Evolutionary conservation across 2,329 filamentous ascomycete genomes (phyloP).

Genomic region (Neoscytalidium dimidiatum): DNA sequence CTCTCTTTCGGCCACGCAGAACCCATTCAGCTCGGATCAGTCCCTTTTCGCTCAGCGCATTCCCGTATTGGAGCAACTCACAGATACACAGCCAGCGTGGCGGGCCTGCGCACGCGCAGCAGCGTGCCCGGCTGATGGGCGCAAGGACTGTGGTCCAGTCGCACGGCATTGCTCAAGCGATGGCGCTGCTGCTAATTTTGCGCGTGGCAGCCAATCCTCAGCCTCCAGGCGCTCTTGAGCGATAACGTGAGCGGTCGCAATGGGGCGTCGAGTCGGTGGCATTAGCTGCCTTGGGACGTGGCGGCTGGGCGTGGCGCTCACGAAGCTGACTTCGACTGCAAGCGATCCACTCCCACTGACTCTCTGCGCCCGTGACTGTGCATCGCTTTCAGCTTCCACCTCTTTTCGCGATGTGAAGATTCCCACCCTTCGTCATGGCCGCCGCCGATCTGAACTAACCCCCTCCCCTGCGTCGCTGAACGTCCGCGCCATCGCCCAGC

Average conservation of each 20-base stretch:
- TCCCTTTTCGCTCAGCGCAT: conserved; percentile 26
- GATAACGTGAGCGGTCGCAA: conserved; percentile 19
- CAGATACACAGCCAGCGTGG: conserved; percentile 10
- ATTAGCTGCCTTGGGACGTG: conserved; percentile 15
- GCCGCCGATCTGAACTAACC: conserved; percentile 6
- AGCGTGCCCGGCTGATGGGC: conserved; percentile 5
- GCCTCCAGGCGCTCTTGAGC: conserved; percentile 6
- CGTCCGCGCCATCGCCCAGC: conserved; percentile 2
- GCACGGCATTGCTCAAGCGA: conserved; percentile 6
- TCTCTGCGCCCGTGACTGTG: conserved; percentile 15
- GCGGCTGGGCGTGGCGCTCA: conserved; percentile 16
- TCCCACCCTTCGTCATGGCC: conserved; percentile 8
- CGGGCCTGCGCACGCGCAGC: conserved; percentile 2
- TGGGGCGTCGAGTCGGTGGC: conserved; percentile 1
- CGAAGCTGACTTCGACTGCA: conserved; percentile 13
- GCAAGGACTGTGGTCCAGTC: too few species aligned
- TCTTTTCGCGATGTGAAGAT: conserved; percentile 13
- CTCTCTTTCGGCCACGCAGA: conserved; percentile 22
- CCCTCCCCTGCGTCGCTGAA: conserved; percentile 18
- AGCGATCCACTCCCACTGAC: conserved; percentile 16
- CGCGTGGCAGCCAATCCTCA: conserved; percentile 17
- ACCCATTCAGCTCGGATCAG: conserved; percentile 24
- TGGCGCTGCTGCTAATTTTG: conserved; percentile 20
- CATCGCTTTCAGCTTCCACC: conserved; percentile 19
- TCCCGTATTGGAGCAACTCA: conserved; percentile 12